A percentile compares a stretch with the other conserved stretches of the same genome.
These are phyloP conservation scores for Pichia manshurica DNA, from an alignment of 805 yeast species.

Conservation along the genomic window DNA sequence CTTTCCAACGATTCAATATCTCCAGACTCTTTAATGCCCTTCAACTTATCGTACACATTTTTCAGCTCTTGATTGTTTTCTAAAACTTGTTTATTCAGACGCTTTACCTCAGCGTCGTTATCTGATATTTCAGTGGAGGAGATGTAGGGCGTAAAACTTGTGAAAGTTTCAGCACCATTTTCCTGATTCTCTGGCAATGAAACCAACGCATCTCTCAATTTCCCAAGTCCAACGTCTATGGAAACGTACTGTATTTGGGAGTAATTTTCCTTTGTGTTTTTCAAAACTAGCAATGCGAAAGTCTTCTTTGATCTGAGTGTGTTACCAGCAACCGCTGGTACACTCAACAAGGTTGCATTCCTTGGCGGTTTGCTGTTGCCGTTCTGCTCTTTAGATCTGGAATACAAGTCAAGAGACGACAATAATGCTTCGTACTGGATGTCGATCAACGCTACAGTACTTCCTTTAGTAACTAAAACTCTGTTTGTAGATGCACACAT, in stretches of 20 bases:
- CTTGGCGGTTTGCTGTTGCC: constrained; percentile 22
- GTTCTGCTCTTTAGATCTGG: constrained; percentile 24
- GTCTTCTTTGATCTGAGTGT: constrained; percentile 37
- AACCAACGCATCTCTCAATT: constrained; percentile 64
- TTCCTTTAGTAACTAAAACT: constrained; percentile 37
- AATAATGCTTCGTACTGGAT: constrained; percentile 37
- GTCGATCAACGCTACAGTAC: constrained; percentile 40
- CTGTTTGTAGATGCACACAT: constrained; percentile 40
- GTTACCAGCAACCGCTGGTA: constrained; percentile 37
- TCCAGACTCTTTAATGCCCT: constrained; percentile 17
- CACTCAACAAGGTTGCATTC: constrained; percentile 28
- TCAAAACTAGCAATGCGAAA: constrained; percentile 37
- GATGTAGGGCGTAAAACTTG: constrained; percentile 16
- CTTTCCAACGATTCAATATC: constrained; percentile 29
- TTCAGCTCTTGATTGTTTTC: constrained; percentile 21
- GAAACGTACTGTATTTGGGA: constrained; percentile 40
- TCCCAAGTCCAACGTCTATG: constrained; percentile 61
- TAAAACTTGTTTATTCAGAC: constrained; percentile 22
- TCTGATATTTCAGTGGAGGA: constrained; percentile 22
- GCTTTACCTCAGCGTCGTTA: constrained; percentile 17
- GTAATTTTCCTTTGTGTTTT: constrained; percentile 38
- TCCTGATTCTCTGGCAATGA: constrained; percentile 31
- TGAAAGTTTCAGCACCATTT: constrained; percentile 14
- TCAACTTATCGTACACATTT: constrained; percentile 27
- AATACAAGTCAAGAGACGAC: constrained; percentile 26